These are phyloP conservation scores for Alternaria postmessia DNA, from an alignment of 2,329 filamentous ascomycete species.

Conservation along the genomic window DNA sequence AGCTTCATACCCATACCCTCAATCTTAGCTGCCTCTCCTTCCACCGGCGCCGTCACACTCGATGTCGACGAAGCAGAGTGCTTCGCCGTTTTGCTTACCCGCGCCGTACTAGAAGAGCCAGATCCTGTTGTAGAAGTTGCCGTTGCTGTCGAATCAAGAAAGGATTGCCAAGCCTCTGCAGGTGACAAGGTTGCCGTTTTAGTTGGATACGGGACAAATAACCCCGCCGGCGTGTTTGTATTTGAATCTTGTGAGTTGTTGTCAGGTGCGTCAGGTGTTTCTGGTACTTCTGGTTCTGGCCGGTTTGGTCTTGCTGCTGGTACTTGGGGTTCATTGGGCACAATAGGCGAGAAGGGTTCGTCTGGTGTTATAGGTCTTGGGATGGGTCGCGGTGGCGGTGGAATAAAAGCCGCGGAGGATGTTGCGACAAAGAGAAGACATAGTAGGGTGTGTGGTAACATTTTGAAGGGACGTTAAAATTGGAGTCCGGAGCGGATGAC, in stretches of 20 bases:
- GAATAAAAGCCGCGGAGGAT: neutral
- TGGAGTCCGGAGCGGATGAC: neutral
- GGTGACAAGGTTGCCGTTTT: neutral
- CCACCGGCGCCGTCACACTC: neutral
- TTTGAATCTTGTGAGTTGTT: neutral
- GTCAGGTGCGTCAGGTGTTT: neutral
- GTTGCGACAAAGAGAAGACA: neutral
- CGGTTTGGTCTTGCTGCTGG: constrained; percentile 1
- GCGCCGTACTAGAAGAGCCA: neutral
- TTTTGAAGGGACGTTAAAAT: neutral
- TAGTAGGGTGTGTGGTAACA: neutral
- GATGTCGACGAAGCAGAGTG: neutral
- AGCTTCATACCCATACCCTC: neutral
- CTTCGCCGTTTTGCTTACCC: neutral
- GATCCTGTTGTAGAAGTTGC: neutral
- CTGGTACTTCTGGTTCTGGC: neutral
- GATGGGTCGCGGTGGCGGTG: neutral
- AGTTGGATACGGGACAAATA: neutral
- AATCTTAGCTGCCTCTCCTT: neutral
- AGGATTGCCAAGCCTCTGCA: neutral
- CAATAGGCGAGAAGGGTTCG: neutral
- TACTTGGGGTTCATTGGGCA: neutral
- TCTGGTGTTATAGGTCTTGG: neutral
- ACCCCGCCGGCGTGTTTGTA: too few species aligned
- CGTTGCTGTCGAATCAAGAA: neutral